Evolutionary conservation across 768 basidiomycete species (phyloP), one percentile per base, ranked within the genome.

Genomic region (Suillus fuscotomentosus): DNA sequence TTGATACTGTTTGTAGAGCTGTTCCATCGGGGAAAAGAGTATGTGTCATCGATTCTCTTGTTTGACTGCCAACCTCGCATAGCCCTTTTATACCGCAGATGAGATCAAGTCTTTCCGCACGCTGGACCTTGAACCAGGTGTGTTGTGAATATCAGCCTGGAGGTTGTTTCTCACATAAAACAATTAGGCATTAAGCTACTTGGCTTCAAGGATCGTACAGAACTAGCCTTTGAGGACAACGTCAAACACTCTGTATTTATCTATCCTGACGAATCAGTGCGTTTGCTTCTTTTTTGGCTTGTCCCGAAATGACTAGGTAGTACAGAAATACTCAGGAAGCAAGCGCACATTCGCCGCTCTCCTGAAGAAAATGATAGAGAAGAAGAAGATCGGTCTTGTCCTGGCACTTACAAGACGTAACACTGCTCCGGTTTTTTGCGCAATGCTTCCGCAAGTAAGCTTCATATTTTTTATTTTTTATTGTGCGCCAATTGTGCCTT

Each of bases 341-440:
- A 97, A 91, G 68, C 86, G 97, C 47, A 93, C 96, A 0, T 98
- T 98, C 75, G 88, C 84, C 15, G 94, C 97, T 0, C 81, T 99
- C 4, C 82, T 98, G 41, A 87, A 89, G 68, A 87, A 92, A 3
- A 91, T 95, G 86, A 63, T 90, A 36, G 86, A 88, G 70, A 94
- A 94, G 74, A 79, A 89, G 60, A 91, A 89, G 73, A 87, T 98
- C 61, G 97, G 86, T 0, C 74, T 97, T n/a, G 94, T 85, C 1
- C 81, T 92, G 15, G 82, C 84, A 17, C 72, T 95, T 5, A 84
- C 86, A 41, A 81, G 95, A 65, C 80, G 86, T 60, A 95, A 90
- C 68, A 79, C 90, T 5, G 81, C 87, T 4, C 96, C 96, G 6
- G 76, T 81, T 9, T 95, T 98, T 71, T 96, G 90, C 66, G 89